phyloP scores from a whole-genome alignment of 2,329 filamentous ascomycete species.

The Shiraia sp. region DNA sequence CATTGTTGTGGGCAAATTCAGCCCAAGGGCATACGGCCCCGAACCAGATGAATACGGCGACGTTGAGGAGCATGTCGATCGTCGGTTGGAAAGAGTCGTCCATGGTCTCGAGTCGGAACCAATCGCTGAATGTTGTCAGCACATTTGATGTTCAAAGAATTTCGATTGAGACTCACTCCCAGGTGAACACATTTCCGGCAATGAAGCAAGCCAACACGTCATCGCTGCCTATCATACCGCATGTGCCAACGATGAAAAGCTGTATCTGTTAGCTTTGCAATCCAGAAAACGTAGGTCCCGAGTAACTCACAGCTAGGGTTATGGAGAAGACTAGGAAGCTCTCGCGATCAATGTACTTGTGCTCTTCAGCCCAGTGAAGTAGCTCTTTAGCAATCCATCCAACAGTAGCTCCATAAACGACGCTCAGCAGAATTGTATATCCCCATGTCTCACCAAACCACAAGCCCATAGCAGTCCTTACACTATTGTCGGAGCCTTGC shows the following conservation, averaged over 20 bases:
- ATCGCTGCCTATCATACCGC: constrained; percentile 83
- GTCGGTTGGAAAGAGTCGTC: constrained; percentile 94
- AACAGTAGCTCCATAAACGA: constrained; percentile 75
- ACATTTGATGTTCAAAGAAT: constrained; percentile 1
- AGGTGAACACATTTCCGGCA: constrained; percentile 87
- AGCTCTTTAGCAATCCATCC: constrained; percentile 83
- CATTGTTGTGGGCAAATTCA: constrained; percentile 66
- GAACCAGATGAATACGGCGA: constrained; percentile 82
- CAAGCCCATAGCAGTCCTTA: constrained; percentile 68
- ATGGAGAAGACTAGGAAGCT: constrained; percentile 88
- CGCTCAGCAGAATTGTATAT: constrained; percentile 78
- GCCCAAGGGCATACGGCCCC: constrained; percentile 78
- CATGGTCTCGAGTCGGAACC: constrained; percentile 85
- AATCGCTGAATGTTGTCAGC: constrained; percentile 59
- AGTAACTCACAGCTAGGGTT: constrained; percentile 67
- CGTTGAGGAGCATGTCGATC: constrained; percentile 91
- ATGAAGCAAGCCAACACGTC: constrained; percentile 92
- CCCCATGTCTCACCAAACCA: constrained; percentile 88
- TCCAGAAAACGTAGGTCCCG: neutral
- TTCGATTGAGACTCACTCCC: constrained; percentile 62
- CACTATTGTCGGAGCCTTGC: constrained; percentile 53
- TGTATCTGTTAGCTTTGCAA: constrained; percentile 24
- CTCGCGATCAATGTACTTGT: constrained; percentile 80
- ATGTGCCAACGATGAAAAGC: constrained; percentile 84
- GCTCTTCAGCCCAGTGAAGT: constrained; percentile 81